Evolutionary conservation across 1,284 basidiomycete species (phyloP).

Genomic region (Trichosporon ovoides): DNA sequence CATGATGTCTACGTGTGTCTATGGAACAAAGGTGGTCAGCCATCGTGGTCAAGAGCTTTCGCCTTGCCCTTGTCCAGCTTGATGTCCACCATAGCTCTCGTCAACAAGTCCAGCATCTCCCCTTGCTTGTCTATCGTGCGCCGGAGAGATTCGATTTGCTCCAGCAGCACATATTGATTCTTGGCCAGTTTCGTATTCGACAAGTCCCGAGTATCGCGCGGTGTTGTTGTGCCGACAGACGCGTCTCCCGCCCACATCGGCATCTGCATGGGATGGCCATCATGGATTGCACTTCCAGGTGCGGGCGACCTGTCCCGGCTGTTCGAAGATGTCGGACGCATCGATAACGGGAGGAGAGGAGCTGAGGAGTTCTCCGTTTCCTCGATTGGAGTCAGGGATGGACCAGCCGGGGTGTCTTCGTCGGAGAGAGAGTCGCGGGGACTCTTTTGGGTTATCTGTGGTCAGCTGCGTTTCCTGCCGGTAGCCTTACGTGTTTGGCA

Average conservation of each 20-base stretch:
- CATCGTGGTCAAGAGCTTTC: not conserved
- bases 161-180: constrained; percentile 46
- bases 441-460: not conserved
- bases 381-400: not conserved
- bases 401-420: not conserved
- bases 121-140: constrained; percentile 44
- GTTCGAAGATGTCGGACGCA: not conserved
- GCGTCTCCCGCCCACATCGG: constrained; percentile 19
- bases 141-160: constrained; percentile 43
- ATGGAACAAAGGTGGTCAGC: not conserved
- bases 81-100: constrained; percentile 8
- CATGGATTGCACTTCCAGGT: not conserved
- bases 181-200: constrained; percentile 48
- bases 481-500: not conserved
- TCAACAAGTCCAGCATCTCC: constrained; percentile 20
- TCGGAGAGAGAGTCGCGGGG: not conserved
- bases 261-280: not conserved
- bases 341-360: not conserved
- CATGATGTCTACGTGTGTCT: not conserved
- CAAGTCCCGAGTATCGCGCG: constrained; percentile 27
- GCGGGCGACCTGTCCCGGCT: not conserved
- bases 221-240: constrained; percentile 9
- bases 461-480: not conserved
- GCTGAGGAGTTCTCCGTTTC: not conserved
- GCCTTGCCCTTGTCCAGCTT: constrained; percentile 8